Conservation (phyloP, 192 early-diverging fungal genomes). For the Glomus cerebriforme region DNA sequence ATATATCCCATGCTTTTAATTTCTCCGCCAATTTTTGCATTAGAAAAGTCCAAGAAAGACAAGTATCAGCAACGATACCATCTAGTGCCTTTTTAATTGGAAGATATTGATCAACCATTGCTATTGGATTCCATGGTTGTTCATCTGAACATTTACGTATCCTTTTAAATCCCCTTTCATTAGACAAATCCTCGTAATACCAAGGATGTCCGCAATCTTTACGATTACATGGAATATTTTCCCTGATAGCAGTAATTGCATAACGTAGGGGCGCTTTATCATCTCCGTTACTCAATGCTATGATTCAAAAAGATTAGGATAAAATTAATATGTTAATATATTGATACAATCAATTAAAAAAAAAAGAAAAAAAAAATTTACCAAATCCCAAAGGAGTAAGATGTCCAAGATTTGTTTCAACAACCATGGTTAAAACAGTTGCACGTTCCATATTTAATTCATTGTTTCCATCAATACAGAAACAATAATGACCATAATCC, state of each 20-base stretch:
- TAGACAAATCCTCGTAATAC: neutral
- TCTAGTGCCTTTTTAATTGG: neutral
- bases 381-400: constrained; percentile 7
- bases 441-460: constrained; percentile 14
- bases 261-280: neutral
- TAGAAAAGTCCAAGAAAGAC: constrained; percentile 19
- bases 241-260: constrained; percentile 1
- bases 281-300: constrained; percentile 15
- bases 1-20: neutral
- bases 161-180: neutral
- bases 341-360: too few species aligned
- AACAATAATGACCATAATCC: constrained; percentile 8
- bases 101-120: constrained; percentile 15
- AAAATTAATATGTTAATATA: neutral
- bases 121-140: constrained; percentile 6
- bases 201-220: neutral
- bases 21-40: constrained; percentile 13
- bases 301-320: neutral
- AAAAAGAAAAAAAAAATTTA: neutral
- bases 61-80: neutral
- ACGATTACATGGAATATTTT: neutral
- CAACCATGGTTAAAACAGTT: constrained; percentile 12
- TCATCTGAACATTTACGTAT: constrained; percentile 2
- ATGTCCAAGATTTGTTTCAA: constrained; percentile 3
- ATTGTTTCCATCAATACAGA: constrained; percentile 22